Evolutionary conservation across 345 rosid genomes (phyloP).

Genomic region (Ricinus communis): DNA sequence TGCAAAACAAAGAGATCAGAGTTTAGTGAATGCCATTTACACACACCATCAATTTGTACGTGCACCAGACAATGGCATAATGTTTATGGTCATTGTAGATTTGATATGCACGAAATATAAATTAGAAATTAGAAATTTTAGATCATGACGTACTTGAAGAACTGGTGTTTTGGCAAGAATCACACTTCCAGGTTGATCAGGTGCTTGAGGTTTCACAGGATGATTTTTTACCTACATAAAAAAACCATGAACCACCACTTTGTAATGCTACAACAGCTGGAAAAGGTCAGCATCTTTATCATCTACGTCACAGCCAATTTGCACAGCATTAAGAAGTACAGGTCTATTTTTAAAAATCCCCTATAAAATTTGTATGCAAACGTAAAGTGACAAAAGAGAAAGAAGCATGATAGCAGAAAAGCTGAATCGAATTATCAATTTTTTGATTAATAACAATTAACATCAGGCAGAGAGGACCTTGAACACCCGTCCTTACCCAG

Average conservation of each 20-base stretch:
- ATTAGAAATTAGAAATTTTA: not conserved
- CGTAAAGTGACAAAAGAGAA: not conserved
- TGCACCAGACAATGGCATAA: too few relatives aligned
- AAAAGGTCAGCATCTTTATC: not conserved
- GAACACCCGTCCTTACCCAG: conserved; percentile 65
- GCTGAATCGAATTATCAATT: not conserved
- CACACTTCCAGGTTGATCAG: conserved; percentile 85
- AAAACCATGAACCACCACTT: not conserved
- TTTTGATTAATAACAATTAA: not conserved
- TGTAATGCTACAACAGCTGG: not conserved
- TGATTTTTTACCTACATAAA: conserved; percentile 74
- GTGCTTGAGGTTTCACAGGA: conserved; percentile 82
- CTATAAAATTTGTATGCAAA: not conserved
- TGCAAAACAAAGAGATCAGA: conserved; percentile 26
- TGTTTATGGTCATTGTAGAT: too few relatives aligned
- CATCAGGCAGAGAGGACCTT: not conserved
- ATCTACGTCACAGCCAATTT: not conserved
- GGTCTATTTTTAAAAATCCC: not conserved
- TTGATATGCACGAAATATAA: too few relatives aligned
- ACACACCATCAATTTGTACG: not conserved
- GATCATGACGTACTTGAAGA: conserved; percentile 55
- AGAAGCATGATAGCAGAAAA: not conserved
- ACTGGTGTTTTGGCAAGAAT: conserved; percentile 87
- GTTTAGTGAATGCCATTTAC: not conserved
- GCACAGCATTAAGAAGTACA: not conserved